A percentile compares a stretch with the other conserved stretches of the same genome.
Evolutionary conservation across 148 eudicot species (phyloP).

Genomic region (Nepenthes gracilis): DNA sequence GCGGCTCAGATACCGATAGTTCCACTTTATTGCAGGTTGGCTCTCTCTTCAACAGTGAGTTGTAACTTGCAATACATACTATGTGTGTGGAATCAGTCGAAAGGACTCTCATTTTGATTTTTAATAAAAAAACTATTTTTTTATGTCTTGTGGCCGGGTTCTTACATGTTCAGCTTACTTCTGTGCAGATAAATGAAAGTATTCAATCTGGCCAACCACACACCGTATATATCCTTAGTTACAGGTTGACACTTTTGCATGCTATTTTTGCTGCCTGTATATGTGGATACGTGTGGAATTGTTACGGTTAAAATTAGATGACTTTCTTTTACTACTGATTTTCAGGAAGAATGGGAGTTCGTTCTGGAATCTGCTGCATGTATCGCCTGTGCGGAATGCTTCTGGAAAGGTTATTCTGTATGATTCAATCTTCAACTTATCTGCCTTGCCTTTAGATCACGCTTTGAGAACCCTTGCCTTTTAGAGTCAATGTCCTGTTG

Average conservation of each 20-base stretch:
- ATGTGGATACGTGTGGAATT: not conserved
- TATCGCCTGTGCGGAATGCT: conserved; percentile 81
- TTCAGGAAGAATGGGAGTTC: conserved; percentile 67
- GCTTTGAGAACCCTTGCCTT: not conserved
- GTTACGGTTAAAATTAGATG: not conserved
- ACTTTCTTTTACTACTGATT: conserved; percentile 1
- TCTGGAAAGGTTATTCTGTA: conserved; percentile 66
- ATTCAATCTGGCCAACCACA: conserved; percentile 39
- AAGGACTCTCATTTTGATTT: too few species aligned
- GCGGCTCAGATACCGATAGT: conserved; percentile 51
- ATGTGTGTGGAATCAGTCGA: too few species aligned
- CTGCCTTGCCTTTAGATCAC: not conserved
- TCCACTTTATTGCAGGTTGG: conserved; percentile 46
- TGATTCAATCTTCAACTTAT: not conserved
- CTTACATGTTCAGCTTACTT: not conserved
- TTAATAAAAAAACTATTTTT: not conserved
- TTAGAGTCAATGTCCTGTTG: too few species aligned
- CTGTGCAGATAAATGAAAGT: conserved; percentile 52
- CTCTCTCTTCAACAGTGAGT: not conserved
- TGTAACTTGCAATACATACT: too few species aligned
- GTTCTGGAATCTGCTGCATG: conserved; percentile 77
- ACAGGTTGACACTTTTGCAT: conserved; percentile 35
- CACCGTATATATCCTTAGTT: conserved; percentile 59
- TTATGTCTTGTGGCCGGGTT: not conserved
- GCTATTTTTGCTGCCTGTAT: not conserved